Evolutionary conservation across 2,329 filamentous ascomycete species (phyloP).

Genomic region (Colletotrichum tabaci): DNA sequence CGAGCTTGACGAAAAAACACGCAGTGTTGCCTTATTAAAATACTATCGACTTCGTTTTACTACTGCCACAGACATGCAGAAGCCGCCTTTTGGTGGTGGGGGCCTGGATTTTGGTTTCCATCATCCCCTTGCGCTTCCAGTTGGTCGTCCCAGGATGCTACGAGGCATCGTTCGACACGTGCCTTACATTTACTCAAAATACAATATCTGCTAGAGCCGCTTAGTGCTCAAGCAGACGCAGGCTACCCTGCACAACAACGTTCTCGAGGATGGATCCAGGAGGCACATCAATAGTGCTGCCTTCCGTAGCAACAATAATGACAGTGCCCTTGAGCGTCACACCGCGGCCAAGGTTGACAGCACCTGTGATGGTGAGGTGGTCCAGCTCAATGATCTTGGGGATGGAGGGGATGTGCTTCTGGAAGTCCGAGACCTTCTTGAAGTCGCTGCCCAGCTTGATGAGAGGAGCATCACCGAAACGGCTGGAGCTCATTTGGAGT

Average conservation of each 20-base stretch:
- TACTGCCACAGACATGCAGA: conserved; percentile 23
- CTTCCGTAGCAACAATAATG: conserved; percentile 98
- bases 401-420: conserved; percentile 88
- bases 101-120: conserved; percentile 30
- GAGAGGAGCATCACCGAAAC: conserved; percentile 95
- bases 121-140: conserved; percentile 30
- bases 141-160: conserved; percentile 26
- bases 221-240: conserved; percentile 81
- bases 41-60: conserved; percentile 35
- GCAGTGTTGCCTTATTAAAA: conserved; percentile 38
- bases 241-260: conserved; percentile 97
- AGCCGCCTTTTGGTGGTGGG: conserved; percentile 15
- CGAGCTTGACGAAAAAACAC: conserved; percentile 6
- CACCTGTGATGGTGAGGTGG: conserved; percentile 97
- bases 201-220: conserved; percentile 32
- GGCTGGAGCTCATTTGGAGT: conserved; percentile 95
- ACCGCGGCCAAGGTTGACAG: conserved; percentile 95
- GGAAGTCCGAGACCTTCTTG: conserved; percentile 99
- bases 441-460: conserved; percentile 99
- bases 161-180: conserved; percentile 19
- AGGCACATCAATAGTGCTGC: conserved; percentile 97
- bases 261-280: conserved; percentile 98
- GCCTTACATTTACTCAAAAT: conserved; percentile 34
- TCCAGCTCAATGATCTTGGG: conserved; percentile 93
- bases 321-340: conserved; percentile 98